Percentiles rank a stretch among this genome's conserved stretches.
These are phyloP conservation scores for Penicillium flavigenum DNA, from an alignment of 495 filamentous ascomycete genomes.

Conservation along the genomic window DNA sequence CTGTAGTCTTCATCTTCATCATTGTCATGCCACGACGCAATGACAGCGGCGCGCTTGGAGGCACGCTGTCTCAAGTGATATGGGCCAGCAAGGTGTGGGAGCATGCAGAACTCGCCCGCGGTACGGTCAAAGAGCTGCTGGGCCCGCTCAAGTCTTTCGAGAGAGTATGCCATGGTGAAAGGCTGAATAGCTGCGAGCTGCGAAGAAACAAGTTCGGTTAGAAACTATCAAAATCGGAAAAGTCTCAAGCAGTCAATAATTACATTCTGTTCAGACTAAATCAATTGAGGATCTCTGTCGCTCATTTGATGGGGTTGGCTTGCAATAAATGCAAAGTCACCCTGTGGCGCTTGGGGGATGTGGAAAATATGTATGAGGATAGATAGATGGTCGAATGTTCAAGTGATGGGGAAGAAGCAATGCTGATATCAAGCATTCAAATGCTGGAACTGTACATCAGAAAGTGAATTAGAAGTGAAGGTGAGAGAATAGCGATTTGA, in stretches of 20 bases:
- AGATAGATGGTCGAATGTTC: not conserved
- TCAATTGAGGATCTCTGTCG: not conserved
- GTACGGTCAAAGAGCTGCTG: not conserved
- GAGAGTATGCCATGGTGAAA: constrained; percentile 1
- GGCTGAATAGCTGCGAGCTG: not conserved
- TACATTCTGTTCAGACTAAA: not conserved
- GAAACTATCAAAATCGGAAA: not conserved
- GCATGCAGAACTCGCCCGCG: not conserved
- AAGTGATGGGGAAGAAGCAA: not conserved
- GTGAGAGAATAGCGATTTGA: not conserved
- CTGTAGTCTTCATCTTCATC: constrained; percentile 18
- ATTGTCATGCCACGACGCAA: constrained; percentile 19
- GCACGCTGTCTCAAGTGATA: constrained; percentile 5
- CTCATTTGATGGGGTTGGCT: no score
- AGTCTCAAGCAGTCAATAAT: not conserved
- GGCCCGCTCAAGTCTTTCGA: not conserved
- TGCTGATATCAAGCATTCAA: not conserved
- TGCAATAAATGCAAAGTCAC: no score
- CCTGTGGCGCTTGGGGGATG: no score
- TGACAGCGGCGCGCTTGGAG: not conserved
- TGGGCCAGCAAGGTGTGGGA: not conserved
- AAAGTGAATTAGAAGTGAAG: not conserved
- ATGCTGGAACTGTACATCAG: not conserved
- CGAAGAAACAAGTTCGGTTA: not conserved
- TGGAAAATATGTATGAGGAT: no score